Conservation (phyloP, 2,329 filamentous ascomycete species). For the Fusarium pseudograminearum region DNA sequence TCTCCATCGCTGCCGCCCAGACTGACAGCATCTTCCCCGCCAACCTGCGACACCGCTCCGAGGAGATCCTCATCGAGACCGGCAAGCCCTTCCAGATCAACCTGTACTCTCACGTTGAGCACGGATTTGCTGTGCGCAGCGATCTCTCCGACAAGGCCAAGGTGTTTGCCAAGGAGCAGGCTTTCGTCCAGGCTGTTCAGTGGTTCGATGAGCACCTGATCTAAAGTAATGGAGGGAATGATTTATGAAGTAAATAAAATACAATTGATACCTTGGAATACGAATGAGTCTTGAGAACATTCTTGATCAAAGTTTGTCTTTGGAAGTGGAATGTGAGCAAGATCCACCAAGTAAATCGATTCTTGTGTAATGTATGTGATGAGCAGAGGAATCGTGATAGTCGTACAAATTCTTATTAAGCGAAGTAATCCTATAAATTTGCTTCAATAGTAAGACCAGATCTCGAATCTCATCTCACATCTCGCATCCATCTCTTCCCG, state of each 20-base stretch:
- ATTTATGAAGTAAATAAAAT: not conserved
- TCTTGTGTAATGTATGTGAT: not conserved
- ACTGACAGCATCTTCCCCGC: constrained; percentile 70
- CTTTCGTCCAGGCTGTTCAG: constrained; percentile 78
- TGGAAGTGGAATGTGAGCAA: constrained; percentile 2
- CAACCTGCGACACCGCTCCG: constrained; percentile 66
- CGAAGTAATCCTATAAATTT: not conserved
- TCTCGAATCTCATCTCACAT: constrained; percentile 17
- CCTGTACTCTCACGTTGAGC: constrained; percentile 74
- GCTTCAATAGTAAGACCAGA: constrained; percentile 9
- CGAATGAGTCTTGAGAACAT: not conserved
- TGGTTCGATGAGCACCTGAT: constrained; percentile 74
- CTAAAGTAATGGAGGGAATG: not conserved
- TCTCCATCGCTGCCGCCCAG: constrained; percentile 73
- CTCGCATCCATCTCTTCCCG: constrained; percentile 19
- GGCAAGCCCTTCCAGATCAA: constrained; percentile 74
- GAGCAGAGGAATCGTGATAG: no score
- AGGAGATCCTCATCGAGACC: constrained; percentile 68
- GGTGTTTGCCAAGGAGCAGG: constrained; percentile 81
- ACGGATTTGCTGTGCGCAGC: constrained; percentile 80
- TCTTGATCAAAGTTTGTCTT: constrained; percentile 18
- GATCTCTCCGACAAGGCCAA: constrained; percentile 64
- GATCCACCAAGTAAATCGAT: not conserved
- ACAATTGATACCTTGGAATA: not conserved
- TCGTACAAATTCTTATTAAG: not conserved